Evolutionary conservation across 371 early-diverging fungal genomes (phyloP), one percentile per base, ranked within the genome.

Genomic region (Batkoa obscura): DNA sequence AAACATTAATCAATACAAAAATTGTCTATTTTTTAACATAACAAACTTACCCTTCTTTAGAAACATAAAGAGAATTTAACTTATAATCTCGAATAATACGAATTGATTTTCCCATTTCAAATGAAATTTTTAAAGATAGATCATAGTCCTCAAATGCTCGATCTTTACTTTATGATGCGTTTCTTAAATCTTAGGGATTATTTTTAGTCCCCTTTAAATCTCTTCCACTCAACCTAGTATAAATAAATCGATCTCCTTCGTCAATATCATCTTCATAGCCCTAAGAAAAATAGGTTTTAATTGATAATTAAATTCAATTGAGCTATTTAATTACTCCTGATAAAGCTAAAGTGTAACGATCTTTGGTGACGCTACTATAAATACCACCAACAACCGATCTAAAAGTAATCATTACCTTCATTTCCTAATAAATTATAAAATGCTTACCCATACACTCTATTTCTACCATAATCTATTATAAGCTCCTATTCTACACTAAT

Each of bases 241-340:
- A 68, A 36, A 55, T 57, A 56, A 68, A 60, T 2, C 23, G 43
- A 15, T 64, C 53, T 17, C 69, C 69, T 32, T 56, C 17, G 58
- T 69, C 69, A 6, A 65, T 39, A 58, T 69, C 67, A 38, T 65
- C 69, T 43, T 59, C 62, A 57, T 67, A 69, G 13, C 69, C 63
- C 62, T 62, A 45, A 17, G 35, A 13, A 15, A 42, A 43, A 10
- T 10, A 17, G 30, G 13, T 49, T 2, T 1, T 13, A 23, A 23
- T 23, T 23, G 23, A 23, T 23, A 23, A 23, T 50, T 4, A 43
- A 6, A n/a, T 1, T 23, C 23, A 13, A 6, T 8, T 2, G n/a
- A 35, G 8, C 23, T 23, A 23, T 23, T 23, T 6, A 49, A 47
- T n/a, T 17, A 58, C 68, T 10, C 67, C 69, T 6, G 64, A 60